These are phyloP conservation scores for Kluyveromyces starmeri DNA, from an alignment of 805 yeast genomes.

Conservation along the genomic window DNA sequence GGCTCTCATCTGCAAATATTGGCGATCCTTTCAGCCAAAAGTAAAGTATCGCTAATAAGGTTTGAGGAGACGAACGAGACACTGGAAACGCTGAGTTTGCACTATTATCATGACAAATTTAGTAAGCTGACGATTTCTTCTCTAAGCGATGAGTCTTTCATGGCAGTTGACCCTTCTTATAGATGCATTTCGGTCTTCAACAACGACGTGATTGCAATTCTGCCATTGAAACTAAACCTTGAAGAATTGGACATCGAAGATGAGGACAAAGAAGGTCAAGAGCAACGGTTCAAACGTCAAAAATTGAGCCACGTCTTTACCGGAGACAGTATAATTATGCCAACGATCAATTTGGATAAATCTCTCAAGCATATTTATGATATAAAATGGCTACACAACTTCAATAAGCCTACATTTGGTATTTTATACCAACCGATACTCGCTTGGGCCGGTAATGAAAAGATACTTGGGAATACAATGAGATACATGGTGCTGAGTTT, in stretches of 20 bases:
- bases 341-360: constrained; percentile 47
- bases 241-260: constrained; percentile 34
- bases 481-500: constrained; percentile 34
- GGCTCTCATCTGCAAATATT: constrained; percentile 51
- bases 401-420: constrained; percentile 76
- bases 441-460: constrained; percentile 65
- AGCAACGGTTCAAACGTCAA: constrained; percentile 6
- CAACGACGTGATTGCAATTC: constrained; percentile 59
- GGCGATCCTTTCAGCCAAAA: constrained; percentile 57
- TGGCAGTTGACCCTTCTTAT: constrained; percentile 54
- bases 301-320: constrained; percentile 6
- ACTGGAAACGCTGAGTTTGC: constrained; percentile 70
- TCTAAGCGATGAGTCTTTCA: constrained; percentile 31
- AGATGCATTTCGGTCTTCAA: constrained; percentile 50
- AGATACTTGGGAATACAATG: constrained; percentile 16
- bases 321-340: constrained; percentile 45
- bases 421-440: constrained; percentile 47
- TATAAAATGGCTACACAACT: constrained; percentile 60
- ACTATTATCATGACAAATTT: constrained; percentile 72
- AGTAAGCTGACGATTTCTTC: constrained; percentile 35
- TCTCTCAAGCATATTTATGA: constrained; percentile 58
- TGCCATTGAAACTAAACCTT: constrained; percentile 48
- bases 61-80: constrained; percentile 53
- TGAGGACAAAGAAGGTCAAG: constrained; percentile 13
- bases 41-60: constrained; percentile 66